These are phyloP conservation scores for Sporobolomyces pararoseus DNA, from an alignment of 768 basidiomycete genomes.

Conservation along the genomic window DNA sequence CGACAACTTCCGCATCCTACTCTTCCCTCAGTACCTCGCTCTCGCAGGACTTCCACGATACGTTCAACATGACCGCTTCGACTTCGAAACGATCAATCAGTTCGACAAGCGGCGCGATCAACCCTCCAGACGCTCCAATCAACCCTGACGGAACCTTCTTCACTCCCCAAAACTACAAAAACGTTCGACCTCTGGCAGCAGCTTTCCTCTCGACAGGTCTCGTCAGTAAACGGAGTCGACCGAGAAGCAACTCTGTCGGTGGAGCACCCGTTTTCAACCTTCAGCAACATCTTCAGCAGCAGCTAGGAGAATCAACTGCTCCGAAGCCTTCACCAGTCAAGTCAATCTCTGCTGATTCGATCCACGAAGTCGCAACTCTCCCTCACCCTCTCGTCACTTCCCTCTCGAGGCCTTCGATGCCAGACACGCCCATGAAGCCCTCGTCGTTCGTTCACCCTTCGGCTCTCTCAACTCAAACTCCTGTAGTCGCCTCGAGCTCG, in stretches of 20 bases:
- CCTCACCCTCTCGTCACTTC: constrained; percentile 23
- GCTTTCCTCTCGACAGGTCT: constrained; percentile 52
- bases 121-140: background rate
- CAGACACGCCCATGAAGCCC: constrained; percentile 48
- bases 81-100: constrained; percentile 29
- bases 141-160: constrained; percentile 27
- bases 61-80: background rate
- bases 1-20: constrained; percentile 37
- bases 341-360: background rate
- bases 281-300: constrained; percentile 35
- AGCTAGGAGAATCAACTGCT: constrained; percentile 24
- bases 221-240: constrained; percentile 47
- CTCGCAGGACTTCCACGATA: constrained; percentile 12
- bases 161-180: constrained; percentile 45
- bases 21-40: constrained; percentile 34
- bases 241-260: constrained; percentile 21
- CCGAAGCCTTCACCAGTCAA: constrained; percentile 40
- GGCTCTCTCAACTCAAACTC: background rate
- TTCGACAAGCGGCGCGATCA: constrained; percentile 13
- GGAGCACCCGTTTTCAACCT: constrained; percentile 36
- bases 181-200: constrained; percentile 46
- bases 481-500: background rate
- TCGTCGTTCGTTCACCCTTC: constrained; percentile 31
- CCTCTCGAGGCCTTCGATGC: constrained; percentile 42
- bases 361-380: constrained; percentile 2